These are phyloP conservation scores for Aspergillus caelatus DNA, from an alignment of 2,329 filamentous ascomycete genomes.

Conservation along the genomic window DNA sequence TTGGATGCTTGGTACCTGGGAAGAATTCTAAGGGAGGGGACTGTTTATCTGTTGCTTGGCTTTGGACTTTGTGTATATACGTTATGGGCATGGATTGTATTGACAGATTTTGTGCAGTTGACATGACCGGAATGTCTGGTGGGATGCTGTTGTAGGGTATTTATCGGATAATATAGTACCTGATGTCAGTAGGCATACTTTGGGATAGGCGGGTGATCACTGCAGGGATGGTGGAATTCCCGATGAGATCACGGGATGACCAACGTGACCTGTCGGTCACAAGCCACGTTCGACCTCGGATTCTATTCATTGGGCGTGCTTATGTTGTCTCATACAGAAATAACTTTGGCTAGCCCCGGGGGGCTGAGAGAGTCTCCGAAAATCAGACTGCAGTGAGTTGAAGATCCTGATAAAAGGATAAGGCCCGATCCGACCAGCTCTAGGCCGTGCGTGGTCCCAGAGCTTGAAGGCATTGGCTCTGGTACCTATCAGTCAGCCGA, in stretches of 20 bases:
- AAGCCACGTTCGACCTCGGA: slow-evolving; percentile 1
- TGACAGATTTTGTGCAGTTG: neutral
- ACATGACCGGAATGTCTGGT: neutral
- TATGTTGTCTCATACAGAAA: neutral
- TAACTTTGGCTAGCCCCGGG: neutral
- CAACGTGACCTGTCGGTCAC: slow-evolving; percentile 1
- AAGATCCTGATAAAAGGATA: neutral
- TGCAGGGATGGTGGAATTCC: neutral
- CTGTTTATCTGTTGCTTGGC: neutral
- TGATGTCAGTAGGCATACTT: neutral
- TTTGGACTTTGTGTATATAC: neutral
- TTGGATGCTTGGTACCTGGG: too few relatives aligned
- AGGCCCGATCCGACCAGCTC: neutral
- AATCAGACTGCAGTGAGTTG: neutral
- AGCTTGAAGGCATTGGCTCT: neutral
- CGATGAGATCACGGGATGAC: slow-evolving; percentile 1
- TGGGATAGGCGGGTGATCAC: neutral
- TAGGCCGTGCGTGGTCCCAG: neutral
- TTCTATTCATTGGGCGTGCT: neutral
- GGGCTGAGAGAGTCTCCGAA: neutral
- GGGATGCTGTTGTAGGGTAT: neutral
- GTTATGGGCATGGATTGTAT: neutral
- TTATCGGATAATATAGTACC: neutral
- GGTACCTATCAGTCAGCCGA: neutral
- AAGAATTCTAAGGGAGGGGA: too few relatives aligned